Conservation (phyloP, 257 asterid genomes). For the Plantago elongata region DNA sequence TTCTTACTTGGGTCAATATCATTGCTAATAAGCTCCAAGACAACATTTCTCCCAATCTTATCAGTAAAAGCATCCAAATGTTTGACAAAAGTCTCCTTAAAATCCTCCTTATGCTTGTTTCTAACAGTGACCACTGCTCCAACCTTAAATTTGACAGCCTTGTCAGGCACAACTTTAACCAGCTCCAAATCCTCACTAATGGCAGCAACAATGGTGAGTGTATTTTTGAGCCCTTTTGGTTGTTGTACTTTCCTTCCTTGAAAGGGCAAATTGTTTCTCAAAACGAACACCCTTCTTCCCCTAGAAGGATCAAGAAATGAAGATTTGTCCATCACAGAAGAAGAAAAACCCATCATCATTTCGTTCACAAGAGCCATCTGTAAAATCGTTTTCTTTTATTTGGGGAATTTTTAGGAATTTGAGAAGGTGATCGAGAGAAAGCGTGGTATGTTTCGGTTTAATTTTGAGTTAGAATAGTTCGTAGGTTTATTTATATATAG, state of each 20-base stretch:
- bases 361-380: slow-evolving; percentile 68
- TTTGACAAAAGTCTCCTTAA: slow-evolving; percentile 58
- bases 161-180: slow-evolving; percentile 63
- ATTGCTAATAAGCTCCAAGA: slow-evolving; percentile 62
- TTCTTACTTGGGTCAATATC: slow-evolving; percentile 79
- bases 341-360: slow-evolving; percentile 41
- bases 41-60: slow-evolving; percentile 75
- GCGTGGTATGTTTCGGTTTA: slow-evolving; percentile 5
- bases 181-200: slow-evolving; percentile 69
- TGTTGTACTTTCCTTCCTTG: slow-evolving; percentile 30
- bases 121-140: slow-evolving; percentile 80
- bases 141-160: slow-evolving; percentile 66
- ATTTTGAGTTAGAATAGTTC: not conserved
- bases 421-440: slow-evolving; percentile 14
- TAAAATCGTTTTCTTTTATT: slow-evolving; percentile 12
- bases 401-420: not conserved
- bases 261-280: slow-evolving; percentile 25
- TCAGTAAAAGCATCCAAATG: slow-evolving; percentile 78
- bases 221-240: slow-evolving; percentile 13
- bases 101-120: slow-evolving; percentile 73
- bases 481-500: not conserved
- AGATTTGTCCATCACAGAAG: slow-evolving; percentile 34
- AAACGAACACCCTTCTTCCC: slow-evolving; percentile 2
- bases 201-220: slow-evolving; percentile 45
- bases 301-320: slow-evolving; percentile 30